Percentiles rank a stretch among this genome's conserved stretches.
phyloP scores from a whole-genome alignment of 805 yeast genomes.

The Saturnispora besseyi region DNA sequence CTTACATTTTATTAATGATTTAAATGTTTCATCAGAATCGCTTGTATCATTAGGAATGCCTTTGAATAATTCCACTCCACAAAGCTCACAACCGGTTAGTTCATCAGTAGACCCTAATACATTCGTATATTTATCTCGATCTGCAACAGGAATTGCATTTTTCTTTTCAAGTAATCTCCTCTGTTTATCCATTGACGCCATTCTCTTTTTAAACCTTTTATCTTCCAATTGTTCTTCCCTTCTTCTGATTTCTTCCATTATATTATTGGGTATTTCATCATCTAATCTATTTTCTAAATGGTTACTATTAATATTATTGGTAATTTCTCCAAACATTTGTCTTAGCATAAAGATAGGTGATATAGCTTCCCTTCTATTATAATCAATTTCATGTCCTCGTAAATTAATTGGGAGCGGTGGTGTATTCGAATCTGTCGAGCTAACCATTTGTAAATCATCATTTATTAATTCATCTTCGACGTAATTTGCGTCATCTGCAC shows the following conservation, averaged over 20 bases:
- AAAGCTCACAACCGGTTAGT: conserved; percentile 44
- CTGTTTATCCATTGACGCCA: conserved; percentile 1
- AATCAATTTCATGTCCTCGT: background rate
- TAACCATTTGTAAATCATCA: conserved; percentile 7
- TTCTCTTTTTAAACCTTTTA: conserved; percentile 17
- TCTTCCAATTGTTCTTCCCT: conserved; percentile 25
- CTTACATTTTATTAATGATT: conserved; percentile 20
- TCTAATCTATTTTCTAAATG: background rate
- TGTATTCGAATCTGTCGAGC: conserved; percentile 5
- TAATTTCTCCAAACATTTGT: background rate
- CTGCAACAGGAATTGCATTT: conserved; percentile 10
- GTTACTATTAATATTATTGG: background rate
- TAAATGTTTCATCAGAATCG: conserved; percentile 14
- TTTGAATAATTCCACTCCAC: conserved; percentile 65
- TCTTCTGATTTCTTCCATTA: conserved; percentile 23
- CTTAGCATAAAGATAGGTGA: background rate
- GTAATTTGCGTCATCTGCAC: conserved; percentile 8
- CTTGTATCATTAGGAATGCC: conserved; percentile 48
- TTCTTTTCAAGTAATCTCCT: conserved; percentile 17
- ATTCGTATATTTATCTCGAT: conserved; percentile 16
- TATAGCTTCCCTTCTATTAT: background rate
- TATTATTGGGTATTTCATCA: conserved; percentile 21
- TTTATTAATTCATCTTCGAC: conserved; percentile 4
- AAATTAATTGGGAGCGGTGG: background rate
- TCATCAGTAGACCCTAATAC: conserved; percentile 27